phyloP scores from a whole-genome alignment of 1,284 basidiomycete genomes.

The Fomes fomentarius region DNA sequence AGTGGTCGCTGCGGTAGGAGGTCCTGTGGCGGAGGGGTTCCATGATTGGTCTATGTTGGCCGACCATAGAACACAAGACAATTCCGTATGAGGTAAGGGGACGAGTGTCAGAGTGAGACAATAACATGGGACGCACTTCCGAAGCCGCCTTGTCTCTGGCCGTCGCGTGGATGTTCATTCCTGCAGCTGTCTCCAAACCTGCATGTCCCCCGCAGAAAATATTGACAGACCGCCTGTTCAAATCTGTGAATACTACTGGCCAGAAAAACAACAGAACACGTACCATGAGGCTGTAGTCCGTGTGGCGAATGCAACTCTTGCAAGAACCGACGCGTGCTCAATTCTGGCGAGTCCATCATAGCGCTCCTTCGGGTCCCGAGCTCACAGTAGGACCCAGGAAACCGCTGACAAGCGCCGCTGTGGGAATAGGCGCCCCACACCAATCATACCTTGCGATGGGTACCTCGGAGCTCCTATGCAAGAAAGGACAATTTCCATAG shows the following conservation, averaged over 20 bases:
- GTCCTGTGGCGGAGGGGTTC: constrained; percentile 31
- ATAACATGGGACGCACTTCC: constrained; percentile 36
- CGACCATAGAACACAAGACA: constrained; percentile 23
- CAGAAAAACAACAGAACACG: not conserved
- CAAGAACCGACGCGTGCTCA: no score
- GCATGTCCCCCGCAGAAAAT: constrained; percentile 69
- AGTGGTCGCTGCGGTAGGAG: constrained; percentile 21
- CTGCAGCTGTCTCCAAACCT: constrained; percentile 70
- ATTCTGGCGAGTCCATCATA: no score
- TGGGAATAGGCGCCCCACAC: no score
- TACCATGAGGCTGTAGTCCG: constrained; percentile 10
- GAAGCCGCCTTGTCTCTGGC: constrained; percentile 36
- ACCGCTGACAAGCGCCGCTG: no score
- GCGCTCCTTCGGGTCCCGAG: no score
- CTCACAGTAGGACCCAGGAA: no score
- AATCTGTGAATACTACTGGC: not conserved
- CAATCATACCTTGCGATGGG: no score
- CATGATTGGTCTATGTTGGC: constrained; percentile 46
- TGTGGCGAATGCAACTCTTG: not conserved
- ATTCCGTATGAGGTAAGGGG: constrained; percentile 27
- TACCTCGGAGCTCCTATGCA: no score
- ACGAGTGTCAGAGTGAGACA: constrained; percentile 6
- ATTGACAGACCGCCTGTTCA: constrained; percentile 55
- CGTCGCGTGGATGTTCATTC: constrained; percentile 63
- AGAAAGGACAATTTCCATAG: no score